Base-by-base conservation (phyloP, 768 basidiomycete species). In the Termitomyces sp. region DNA sequence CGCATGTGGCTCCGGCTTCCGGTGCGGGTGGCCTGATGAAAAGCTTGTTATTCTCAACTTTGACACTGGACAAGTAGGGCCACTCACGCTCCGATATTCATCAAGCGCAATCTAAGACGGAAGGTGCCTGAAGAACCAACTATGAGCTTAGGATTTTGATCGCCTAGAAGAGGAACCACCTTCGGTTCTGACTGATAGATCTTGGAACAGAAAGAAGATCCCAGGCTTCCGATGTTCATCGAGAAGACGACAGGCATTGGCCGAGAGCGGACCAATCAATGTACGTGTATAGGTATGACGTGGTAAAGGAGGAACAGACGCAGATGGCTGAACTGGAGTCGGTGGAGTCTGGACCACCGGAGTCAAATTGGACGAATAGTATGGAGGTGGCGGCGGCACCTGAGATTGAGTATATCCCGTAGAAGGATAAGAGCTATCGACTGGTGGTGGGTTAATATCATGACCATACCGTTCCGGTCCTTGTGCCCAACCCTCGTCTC, bases 171-270 rank as follows among this genome's bases (percentile, higher is more conserved):
- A 50, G 47, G 62, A 70, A 73, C 48, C 48, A 89, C 92, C 92
- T 83, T 98, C 96, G 20, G 92, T 96, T 60, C 96, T 85, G 52
- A 98, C 91, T 50, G 92, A 94, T 56, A 98, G 76, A 76, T 97
- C 96, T 72, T 94, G 94, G 76, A 96, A 94, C 63, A 97, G 86
- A 78, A 97, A 98, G 74, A 94, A 98, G 64, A 97, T 89, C 7
- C 95, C 96, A 55, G 85, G 82, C 63, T 88, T 86, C 63, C 90
- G 88, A 72, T 94, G 86, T 69, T 94, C 91, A 70, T 96, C 94
- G 60, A 86, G 76, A 55, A 97, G 80, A 54, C 89, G 86, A 72
- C 89, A 90, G 15, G 93, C 95, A 70, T 92, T 92, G 36, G 93
- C 86, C 17, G 89, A 89, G 15, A 96, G 81, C 1, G 94, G 91